A percentile compares a stretch with the other conserved stretches of the same genome.
Evolutionary conservation across 306 rosid genomes (phyloP).

Genomic region (Fragaria vesca): DNA sequence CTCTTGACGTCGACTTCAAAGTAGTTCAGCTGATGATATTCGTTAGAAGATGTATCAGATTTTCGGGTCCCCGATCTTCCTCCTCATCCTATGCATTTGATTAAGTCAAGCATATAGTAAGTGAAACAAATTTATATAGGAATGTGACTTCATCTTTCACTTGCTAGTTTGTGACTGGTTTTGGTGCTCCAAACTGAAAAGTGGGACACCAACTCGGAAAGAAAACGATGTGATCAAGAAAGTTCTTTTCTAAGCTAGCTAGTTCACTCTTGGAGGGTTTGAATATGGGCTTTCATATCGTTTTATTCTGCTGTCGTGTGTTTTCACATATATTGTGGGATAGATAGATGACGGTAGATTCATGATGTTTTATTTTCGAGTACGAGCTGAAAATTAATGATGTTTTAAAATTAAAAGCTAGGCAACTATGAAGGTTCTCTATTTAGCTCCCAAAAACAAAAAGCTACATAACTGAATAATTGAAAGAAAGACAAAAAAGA

Average conservation of each 20-base stretch:
- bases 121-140: constrained; percentile 9
- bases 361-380: too few relatives aligned
- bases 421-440: too few relatives aligned
- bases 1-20: constrained; percentile 31
- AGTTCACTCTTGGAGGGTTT: neutral
- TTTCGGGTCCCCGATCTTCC: neutral
- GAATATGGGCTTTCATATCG: neutral
- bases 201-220: constrained; percentile 55
- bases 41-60: constrained; percentile 4
- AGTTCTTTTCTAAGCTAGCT: neutral
- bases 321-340: too few relatives aligned
- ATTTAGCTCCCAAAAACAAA: too few relatives aligned
- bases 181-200: constrained; percentile 45
- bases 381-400: too few relatives aligned
- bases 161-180: constrained; percentile 12
- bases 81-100: neutral
- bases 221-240: neutral
- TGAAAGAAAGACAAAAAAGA: too few relatives aligned
- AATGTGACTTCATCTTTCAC: neutral
- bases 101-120: neutral
- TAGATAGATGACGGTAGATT: too few relatives aligned
- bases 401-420: too few relatives aligned
- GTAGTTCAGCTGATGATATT: neutral
- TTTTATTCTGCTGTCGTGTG: too few relatives aligned
- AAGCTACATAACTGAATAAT: too few relatives aligned